A percentile compares a stretch with the other conserved stretches of the same genome.
Evolutionary conservation across 306 rosid species (phyloP).

Genomic region (Cicer chorassanicum): DNA sequence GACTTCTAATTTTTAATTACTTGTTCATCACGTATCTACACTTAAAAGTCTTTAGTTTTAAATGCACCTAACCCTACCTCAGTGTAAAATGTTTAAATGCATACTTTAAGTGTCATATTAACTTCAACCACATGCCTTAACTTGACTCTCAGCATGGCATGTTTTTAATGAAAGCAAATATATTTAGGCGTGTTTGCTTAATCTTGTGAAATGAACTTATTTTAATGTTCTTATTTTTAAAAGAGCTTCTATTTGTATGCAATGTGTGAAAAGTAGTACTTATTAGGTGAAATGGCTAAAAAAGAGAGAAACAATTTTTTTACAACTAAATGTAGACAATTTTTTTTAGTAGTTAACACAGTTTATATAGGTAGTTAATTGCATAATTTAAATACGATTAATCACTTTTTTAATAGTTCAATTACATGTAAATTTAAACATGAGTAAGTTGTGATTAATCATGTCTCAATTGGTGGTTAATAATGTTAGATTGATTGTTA

Average conservation of each 20-base stretch:
- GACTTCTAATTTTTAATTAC: background rate
- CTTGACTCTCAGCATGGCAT: background rate
- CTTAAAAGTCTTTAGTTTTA: background rate
- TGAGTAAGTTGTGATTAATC: too few species aligned
- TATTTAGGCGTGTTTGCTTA: background rate
- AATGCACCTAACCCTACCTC: background rate
- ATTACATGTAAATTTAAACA: too few species aligned
- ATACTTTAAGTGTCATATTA: constrained; percentile 1
- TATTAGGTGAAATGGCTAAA: background rate
- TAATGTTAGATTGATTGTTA: too few species aligned
- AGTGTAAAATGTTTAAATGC: constrained; percentile 4
- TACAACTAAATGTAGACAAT: too few species aligned
- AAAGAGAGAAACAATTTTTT: too few species aligned
- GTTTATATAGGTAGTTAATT: too few species aligned
- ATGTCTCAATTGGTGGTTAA: too few species aligned
- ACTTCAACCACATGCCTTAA: constrained; percentile 15
- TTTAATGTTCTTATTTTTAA: background rate
- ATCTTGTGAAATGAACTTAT: background rate
- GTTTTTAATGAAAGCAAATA: background rate
- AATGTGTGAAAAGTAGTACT: background rate
- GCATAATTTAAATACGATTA: too few species aligned
- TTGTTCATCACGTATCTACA: background rate
- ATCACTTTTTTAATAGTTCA: too few species aligned
- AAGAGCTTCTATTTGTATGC: background rate
- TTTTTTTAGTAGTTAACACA: too few species aligned